phyloP scores from a whole-genome alignment of 495 filamentous ascomycete species.

The Zalerion maritima region DNA sequence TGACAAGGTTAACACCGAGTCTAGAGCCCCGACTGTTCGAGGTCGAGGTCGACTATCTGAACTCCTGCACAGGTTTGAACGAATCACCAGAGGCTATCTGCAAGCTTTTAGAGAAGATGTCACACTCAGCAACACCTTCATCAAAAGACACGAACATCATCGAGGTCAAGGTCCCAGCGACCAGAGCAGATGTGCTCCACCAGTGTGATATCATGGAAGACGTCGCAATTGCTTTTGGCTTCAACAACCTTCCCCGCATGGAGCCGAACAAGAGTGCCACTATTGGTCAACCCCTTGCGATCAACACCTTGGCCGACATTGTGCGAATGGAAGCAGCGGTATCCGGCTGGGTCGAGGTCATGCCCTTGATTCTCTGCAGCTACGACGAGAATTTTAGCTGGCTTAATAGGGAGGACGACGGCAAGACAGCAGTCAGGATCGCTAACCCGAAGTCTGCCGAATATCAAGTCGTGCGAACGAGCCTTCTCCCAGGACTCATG shows the following conservation, averaged over 20 bases:
- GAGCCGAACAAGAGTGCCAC: conserved; percentile 74
- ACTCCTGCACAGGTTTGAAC: conserved; percentile 71
- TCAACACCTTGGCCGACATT: conserved; percentile 93
- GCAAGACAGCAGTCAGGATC: conserved; percentile 69
- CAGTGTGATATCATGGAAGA: conserved; percentile 99
- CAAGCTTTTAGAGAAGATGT: conserved; percentile 72
- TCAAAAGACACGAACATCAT: conserved; percentile 46
- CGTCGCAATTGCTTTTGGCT: conserved; percentile 87
- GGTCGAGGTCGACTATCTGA: conserved; percentile 83
- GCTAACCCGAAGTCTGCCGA: conserved; percentile 93
- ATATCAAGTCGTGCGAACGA: conserved; percentile 92
- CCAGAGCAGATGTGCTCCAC: conserved; percentile 87
- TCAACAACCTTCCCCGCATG: conserved; percentile 77
- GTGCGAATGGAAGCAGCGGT: conserved; percentile 80
- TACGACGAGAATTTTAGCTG: conserved; percentile 97
- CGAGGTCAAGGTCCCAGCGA: conserved; percentile 71
- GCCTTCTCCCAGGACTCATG: conserved; percentile 72
- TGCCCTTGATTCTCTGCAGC: conserved; percentile 93
- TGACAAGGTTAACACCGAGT: conserved; percentile 67
- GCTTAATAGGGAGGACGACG: conserved; percentile 85
- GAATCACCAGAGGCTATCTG: conserved; percentile 58
- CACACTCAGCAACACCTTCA: conserved; percentile 61
- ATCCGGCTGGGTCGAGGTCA: conserved; percentile 90
- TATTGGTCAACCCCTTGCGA: conserved; percentile 68
- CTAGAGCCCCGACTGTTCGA: conserved; percentile 58